These are phyloP conservation scores for Coemansia sp. DNA, from an alignment of 192 early-diverging fungal genomes.

Conservation along the genomic window DNA sequence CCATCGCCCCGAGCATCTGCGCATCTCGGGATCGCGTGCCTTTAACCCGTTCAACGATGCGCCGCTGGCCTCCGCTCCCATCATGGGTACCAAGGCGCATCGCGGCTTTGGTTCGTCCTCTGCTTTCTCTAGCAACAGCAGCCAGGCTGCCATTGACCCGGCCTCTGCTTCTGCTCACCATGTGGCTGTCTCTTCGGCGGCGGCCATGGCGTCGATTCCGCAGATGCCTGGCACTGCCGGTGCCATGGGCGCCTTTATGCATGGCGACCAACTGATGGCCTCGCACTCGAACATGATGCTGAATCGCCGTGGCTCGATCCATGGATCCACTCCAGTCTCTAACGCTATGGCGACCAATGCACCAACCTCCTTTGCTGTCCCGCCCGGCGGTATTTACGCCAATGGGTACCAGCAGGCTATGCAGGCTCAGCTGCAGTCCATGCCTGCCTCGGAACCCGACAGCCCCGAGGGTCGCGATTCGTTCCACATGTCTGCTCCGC, in stretches of 20 bases:
- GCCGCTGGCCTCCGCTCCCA: conserved; percentile 49
- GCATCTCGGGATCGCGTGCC: conserved; percentile 37
- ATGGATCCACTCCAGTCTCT: conserved; percentile 37
- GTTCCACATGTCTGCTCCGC: conserved; percentile 46
- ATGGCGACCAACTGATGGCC: conserved; percentile 16
- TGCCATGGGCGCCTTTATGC: conserved; percentile 39
- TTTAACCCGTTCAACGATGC: conserved; percentile 52
- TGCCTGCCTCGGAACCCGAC: conserved; percentile 42
- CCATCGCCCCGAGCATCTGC: conserved; percentile 44
- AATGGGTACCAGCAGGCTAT: background rate
- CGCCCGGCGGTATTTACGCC: background rate
- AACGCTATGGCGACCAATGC: background rate
- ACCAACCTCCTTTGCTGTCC: background rate
- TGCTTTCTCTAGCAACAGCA: conserved; percentile 31
- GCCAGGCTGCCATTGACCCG: background rate
- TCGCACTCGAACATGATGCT: conserved; percentile 24
- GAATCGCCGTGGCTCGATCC: conserved; percentile 44
- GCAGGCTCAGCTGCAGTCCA: conserved; percentile 9
- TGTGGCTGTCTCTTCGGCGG: conserved; percentile 9
- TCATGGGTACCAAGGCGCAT: conserved; percentile 37
- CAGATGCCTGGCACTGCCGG: conserved; percentile 32
- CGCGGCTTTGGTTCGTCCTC: conserved; percentile 29
- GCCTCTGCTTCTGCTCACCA: background rate
- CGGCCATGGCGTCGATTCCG: conserved; percentile 14
- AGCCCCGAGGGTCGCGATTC: conserved; percentile 33